Conservation (phyloP, 192 early-diverging fungal species). For the Funneliformis geosporum region DNA sequence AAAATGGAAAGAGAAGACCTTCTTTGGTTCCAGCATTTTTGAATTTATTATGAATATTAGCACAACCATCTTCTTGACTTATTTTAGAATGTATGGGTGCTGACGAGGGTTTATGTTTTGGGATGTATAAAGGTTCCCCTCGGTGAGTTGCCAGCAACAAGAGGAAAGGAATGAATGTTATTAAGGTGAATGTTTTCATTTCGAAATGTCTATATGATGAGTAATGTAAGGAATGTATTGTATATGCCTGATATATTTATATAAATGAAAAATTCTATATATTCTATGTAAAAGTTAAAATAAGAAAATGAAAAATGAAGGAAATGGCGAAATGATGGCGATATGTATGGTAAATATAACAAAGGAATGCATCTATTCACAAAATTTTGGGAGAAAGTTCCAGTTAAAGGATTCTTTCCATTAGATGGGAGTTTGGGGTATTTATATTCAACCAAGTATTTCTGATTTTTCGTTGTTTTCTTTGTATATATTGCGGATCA, state of each 20-base stretch:
- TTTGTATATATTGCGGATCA: too few relatives aligned
- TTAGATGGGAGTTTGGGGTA: not conserved
- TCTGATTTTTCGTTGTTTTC: too few relatives aligned
- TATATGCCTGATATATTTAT: not conserved
- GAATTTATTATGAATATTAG: slow-evolving; percentile 4
- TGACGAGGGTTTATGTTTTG: not conserved
- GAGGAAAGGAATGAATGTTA: not conserved
- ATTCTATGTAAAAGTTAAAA: too few relatives aligned
- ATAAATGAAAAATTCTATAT: not conserved
- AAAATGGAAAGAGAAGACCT: not conserved
- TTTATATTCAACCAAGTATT: too few relatives aligned
- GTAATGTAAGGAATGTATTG: not conserved
- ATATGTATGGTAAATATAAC: not conserved
- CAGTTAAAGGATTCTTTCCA: not conserved
- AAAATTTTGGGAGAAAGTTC: not conserved
- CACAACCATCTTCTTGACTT: slow-evolving; percentile 7
- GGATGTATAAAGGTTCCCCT: not conserved
- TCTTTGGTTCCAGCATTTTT: not conserved
- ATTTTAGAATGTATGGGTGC: not conserved
- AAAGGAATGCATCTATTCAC: not conserved
- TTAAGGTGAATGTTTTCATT: not conserved
- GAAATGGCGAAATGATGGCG: not conserved
- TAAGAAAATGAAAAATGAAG: not conserved
- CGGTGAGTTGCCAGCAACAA: slow-evolving; percentile 17
- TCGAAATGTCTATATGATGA: not conserved